Evolutionary conservation across 2,329 filamentous ascomycete genomes (phyloP).

Genomic region (Karstenula rhodostoma): DNA sequence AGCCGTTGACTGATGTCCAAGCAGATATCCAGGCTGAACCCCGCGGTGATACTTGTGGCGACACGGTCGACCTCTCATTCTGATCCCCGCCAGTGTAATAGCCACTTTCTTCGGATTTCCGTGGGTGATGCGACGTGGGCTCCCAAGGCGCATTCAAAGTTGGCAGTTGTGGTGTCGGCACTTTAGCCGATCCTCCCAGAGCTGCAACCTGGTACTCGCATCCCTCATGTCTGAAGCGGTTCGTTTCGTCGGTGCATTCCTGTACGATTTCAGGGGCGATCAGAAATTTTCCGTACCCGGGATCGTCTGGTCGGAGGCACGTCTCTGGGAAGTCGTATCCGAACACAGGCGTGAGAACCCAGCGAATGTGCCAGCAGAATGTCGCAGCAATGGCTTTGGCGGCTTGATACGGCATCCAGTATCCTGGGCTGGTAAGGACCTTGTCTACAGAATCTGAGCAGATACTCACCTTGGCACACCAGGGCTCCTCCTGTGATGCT

Average conservation of each 20-base stretch:
- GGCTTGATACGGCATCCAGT: constrained; percentile 93
- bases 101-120: constrained; percentile 47
- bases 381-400: constrained; percentile 87
- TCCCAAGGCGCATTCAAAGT: constrained; percentile 27
- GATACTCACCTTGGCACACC: constrained; percentile 71
- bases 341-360: constrained; percentile 88
- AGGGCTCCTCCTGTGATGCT: constrained; percentile 95
- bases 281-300: constrained; percentile 64
- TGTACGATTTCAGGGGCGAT: constrained; percentile 51
- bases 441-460: not conserved
- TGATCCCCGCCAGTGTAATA: constrained; percentile 54
- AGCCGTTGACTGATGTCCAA: constrained; percentile 55
- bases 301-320: constrained; percentile 71
- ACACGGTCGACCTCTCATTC: constrained; percentile 47
- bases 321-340: constrained; percentile 78
- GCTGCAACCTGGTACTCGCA: constrained; percentile 22
- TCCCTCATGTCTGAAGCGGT: constrained; percentile 45
- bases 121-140: constrained; percentile 19
- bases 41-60: constrained; percentile 51
- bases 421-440: constrained; percentile 65
- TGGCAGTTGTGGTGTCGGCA: constrained; percentile 22
- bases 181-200: constrained; percentile 11
- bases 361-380: constrained; percentile 86
- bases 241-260: constrained; percentile 48
- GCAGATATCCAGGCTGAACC: constrained; percentile 51